Evolutionary conservation across 2,329 filamentous ascomycete genomes (phyloP).

Genomic region (Fonsecaea pedrosoi): DNA sequence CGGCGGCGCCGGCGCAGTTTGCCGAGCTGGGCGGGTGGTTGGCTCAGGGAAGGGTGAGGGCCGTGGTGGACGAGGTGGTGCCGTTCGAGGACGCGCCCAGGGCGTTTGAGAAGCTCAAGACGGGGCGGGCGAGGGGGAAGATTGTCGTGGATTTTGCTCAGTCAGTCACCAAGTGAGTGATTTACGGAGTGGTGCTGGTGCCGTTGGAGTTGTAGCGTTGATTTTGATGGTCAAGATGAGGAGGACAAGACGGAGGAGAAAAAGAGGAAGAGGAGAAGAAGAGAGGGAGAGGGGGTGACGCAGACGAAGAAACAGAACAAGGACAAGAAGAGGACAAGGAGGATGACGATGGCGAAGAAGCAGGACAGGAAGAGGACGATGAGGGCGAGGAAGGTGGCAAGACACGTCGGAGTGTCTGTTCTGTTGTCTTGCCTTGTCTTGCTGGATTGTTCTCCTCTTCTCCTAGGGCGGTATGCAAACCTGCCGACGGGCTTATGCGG

Average conservation of each 20-base stretch:
- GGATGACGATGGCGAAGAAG: too few relatives aligned
- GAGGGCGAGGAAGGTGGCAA: too few relatives aligned
- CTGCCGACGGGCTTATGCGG: too few relatives aligned
- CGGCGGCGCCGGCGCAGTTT: conserved; percentile 58
- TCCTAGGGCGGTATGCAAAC: too few relatives aligned
- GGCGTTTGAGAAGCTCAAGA: conserved; percentile 66
- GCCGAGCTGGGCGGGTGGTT: conserved; percentile 56
- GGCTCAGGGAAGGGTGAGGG: conserved; percentile 63
- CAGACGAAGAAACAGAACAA: too few relatives aligned
- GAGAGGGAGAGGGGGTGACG: background rate
- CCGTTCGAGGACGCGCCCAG: conserved; percentile 63
- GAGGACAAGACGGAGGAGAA: background rate
- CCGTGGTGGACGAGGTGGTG: conserved; percentile 61
- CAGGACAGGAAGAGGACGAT: too few relatives aligned
- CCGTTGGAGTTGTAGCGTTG: too few relatives aligned
- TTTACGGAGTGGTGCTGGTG: background rate
- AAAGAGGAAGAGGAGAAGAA: background rate
- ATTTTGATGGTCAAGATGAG: too few relatives aligned
- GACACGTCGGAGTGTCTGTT: too few relatives aligned
- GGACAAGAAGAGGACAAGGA: too few relatives aligned
- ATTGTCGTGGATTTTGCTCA: conserved; percentile 54
- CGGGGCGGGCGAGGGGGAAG: conserved; percentile 64
- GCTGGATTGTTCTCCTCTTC: too few relatives aligned
- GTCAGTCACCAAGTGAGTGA: conserved; percentile 7
- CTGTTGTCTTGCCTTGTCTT: too few relatives aligned